phyloP scores from a whole-genome alignment of 257 asterid genomes.

The Gynochthodes officinalis region DNA sequence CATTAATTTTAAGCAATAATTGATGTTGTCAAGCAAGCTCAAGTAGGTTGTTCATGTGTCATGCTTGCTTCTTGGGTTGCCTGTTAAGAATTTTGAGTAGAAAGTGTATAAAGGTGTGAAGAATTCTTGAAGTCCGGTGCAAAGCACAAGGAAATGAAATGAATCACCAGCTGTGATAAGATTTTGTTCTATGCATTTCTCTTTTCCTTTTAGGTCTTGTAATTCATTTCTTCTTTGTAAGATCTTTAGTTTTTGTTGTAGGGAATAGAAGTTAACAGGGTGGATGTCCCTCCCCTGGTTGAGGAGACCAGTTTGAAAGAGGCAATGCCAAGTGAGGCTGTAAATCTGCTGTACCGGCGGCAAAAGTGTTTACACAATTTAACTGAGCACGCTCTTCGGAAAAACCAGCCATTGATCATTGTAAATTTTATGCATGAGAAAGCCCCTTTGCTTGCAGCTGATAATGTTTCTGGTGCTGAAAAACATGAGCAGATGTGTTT shows the following conservation, averaged over 20 bases:
- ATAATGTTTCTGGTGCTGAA: constrained; percentile 44
- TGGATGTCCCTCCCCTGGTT: constrained; percentile 34
- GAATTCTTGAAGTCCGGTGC: not conserved
- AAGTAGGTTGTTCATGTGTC: not conserved
- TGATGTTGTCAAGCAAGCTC: too few species aligned
- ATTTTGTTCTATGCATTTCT: not conserved
- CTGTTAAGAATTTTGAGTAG: not conserved
- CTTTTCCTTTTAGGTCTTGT: not conserved
- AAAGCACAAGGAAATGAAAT: not conserved
- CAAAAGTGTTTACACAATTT: constrained; percentile 60
- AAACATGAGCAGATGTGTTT: constrained; percentile 68
- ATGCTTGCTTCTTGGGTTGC: too few species aligned
- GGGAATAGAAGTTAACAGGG: constrained; percentile 70
- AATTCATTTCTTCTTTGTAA: not conserved
- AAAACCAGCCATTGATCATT: constrained; percentile 73
- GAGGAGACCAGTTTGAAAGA: constrained; percentile 43
- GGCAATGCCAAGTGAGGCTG: constrained; percentile 41
- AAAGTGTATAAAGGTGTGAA: not conserved
- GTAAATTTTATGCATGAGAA: constrained; percentile 74
- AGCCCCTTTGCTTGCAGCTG: constrained; percentile 48
- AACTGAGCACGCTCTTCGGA: constrained; percentile 81
- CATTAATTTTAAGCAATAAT: too few species aligned
- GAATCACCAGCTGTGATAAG: not conserved
- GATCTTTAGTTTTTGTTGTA: constrained; percentile 31
- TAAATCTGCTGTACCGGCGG: constrained; percentile 44